Base-by-base conservation (phyloP, 2,329 filamentous ascomycete genomes). In the Aspergillus persii region DNA sequence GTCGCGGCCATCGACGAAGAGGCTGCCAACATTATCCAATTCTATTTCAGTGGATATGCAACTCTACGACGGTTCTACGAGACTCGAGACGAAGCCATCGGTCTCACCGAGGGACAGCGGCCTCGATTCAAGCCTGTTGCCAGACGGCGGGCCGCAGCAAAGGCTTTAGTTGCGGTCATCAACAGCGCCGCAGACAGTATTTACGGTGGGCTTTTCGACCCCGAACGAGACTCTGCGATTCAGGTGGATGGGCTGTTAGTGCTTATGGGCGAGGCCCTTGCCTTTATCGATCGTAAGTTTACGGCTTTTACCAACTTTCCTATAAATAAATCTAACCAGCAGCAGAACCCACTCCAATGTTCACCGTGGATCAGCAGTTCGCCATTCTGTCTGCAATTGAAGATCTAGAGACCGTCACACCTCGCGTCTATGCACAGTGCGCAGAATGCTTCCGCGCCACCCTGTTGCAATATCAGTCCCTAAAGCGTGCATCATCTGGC, bases 11-110 rank as follows among this genome's bases (percentile, higher is more conserved):
- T 89, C 55, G 94, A 97, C 68, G 79, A 89, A 33, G 89, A 93
- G 70, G 93, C 92, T 7, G 94, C 93, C 8, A 84, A 90, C 66
- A 84, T 96, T 9, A 82, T 98, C 3, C 91, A 93, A 50, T 90
- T 89, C 61, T 89, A 93, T 77, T 86, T 97, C 8, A 95, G 91
- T 72, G 94, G 94, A 26, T 98, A 98, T 70, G 94, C 93, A 26
- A 96, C 92, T 0, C 81, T 98, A 23, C 89, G 94, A 39, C 89
- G 88, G 66, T 97, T 94, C 79, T 98, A 96, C 75, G 89, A 93
- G 62, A 83, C 93, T n/a, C 86, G 94, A 52, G 94, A 98, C 69
- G 84, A 86, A 67, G 80, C 83, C n/a, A 63, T 82, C 4, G 63
- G 74, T 4, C 62, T 76, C 8, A 61, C 69, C 49, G 71, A 76